Percentiles rank a stretch among this genome's conserved stretches.
phyloP scores from a whole-genome alignment of 1,284 basidiomycete genomes.

The Paramarasmius palmivorus region DNA sequence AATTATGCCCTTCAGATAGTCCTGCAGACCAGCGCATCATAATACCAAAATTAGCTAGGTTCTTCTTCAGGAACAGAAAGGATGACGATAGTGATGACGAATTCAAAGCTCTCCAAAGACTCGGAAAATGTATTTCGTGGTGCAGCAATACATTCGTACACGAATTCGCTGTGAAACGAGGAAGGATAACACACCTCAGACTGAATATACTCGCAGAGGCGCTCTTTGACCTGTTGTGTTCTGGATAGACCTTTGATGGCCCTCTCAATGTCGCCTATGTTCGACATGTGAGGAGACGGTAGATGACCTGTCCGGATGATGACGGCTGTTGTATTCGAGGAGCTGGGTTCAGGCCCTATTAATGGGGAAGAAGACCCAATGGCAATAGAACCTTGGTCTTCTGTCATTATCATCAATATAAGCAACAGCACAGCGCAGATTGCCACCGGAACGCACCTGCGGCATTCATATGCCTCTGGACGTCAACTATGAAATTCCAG shows the following conservation, averaged over 20 bases:
- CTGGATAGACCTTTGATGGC: conserved; percentile 72
- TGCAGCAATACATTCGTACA: conserved; percentile 7
- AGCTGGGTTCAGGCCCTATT: conserved; percentile 51
- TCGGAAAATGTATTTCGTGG: conserved; percentile 1
- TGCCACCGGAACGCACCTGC: conserved; percentile 45
- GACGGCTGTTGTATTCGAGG: conserved; percentile 54
- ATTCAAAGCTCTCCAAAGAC: neutral
- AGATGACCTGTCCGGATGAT: conserved; percentile 73
- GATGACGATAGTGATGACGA: conserved; percentile 1
- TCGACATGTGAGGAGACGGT: conserved; percentile 69
- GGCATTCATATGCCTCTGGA: conserved; percentile 82
- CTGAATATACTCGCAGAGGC: conserved; percentile 81
- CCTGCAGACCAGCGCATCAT: conserved; percentile 41
- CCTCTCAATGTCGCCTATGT: conserved; percentile 74
- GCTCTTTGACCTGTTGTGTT: conserved; percentile 70
- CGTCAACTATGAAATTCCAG: conserved; percentile 96
- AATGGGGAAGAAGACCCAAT: conserved; percentile 59
- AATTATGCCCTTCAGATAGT: conserved; percentile 88
- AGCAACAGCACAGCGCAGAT: conserved; percentile 16
- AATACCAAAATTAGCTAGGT: conserved; percentile 2
- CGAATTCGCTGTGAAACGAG: conserved; percentile 5
- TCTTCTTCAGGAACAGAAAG: neutral
- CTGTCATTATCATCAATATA: conserved; percentile 27
- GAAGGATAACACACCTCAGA: conserved; percentile 53
- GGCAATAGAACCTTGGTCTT: conserved; percentile 39